These are phyloP conservation scores for Aspergillus heteromorphus DNA, from an alignment of 495 filamentous ascomycete genomes.

Conservation along the genomic window DNA sequence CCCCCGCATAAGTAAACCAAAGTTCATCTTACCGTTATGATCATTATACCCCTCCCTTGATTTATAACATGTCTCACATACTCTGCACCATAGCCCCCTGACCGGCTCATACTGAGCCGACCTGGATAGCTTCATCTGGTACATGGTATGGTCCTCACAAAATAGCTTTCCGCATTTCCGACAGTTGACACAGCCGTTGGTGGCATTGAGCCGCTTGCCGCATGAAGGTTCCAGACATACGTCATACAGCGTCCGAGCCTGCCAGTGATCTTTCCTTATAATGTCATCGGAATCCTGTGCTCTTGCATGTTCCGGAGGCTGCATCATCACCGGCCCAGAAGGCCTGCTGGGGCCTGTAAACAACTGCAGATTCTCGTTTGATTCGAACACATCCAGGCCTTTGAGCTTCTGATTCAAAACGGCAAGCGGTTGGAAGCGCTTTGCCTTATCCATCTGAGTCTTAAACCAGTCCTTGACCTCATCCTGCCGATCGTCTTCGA, in stretches of 20 bases:
- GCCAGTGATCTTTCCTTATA: slow-evolving; percentile 85
- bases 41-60: slow-evolving; percentile 94
- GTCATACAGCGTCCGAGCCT: slow-evolving; percentile 65
- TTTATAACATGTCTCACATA: slow-evolving; percentile 98
- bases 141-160: slow-evolving; percentile 98
- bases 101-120: slow-evolving; percentile 89
- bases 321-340: slow-evolving; percentile 24
- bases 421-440: slow-evolving; percentile 89
- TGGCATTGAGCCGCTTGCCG: slow-evolving; percentile 67
- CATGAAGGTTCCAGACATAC: slow-evolving; percentile 83
- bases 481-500: slow-evolving; percentile 90
- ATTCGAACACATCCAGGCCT: slow-evolving; percentile 95
- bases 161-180: slow-evolving; percentile 88
- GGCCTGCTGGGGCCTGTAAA: slow-evolving; percentile 26
- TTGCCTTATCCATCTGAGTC: slow-evolving; percentile 91
- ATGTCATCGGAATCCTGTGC: slow-evolving; percentile 76
- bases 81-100: slow-evolving; percentile 85
- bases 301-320: slow-evolving; percentile 33
- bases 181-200: slow-evolving; percentile 85
- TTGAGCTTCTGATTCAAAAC: slow-evolving; percentile 93
- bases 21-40: slow-evolving; percentile 50
- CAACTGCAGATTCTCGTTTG: slow-evolving; percentile 62
- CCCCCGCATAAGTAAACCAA: slow-evolving; percentile 6
- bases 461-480: slow-evolving; percentile 99
- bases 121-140: slow-evolving; percentile 95